Base-by-base conservation (phyloP, 495 filamentous ascomycete genomes). In the Poronia punctata region DNA sequence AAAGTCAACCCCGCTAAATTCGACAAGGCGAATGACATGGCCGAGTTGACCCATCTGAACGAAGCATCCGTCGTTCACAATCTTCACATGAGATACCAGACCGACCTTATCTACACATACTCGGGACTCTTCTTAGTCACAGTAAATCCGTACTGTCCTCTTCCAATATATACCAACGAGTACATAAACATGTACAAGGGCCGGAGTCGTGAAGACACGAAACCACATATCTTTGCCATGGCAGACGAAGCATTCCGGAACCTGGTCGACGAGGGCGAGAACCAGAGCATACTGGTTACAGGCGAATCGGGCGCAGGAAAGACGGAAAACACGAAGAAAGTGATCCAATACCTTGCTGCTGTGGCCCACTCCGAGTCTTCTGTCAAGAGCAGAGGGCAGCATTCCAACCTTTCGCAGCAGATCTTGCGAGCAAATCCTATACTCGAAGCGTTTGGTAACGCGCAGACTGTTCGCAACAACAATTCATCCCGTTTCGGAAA, bases 1-100 rank as follows among this genome's bases (percentile, higher is more conserved):
- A 96, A 95, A 62, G 93, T 97, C 66, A 99, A 99, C 62, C 93
- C 93, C 17, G 93, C 87, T 39, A 99, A 99, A 56, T 99, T 99
- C 58, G 93, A 99, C 71, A 96, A 92, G 62, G 90, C 92, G 5
- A 84, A 95, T 66, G 93, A 99, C 57, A 99, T 99, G 93, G 92
- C 93, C 2, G 92, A 97, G 62, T 70, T 99, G 51, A 99, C 93
- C 10, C 92, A 97, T 56, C 65, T 99, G 29, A 99, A 99, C 57
- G 93, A 99, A 64, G 83, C 89, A 7, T 97, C 92, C 0, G 93
- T 99, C 43, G 89, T 99, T 22, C 88, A 99, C 64, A 99, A 99
- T 52, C 73, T 99, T 22, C 83, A 94, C 35, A 84, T 83, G 66
- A 71, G 93, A 57, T 97, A 99, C 53, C 86, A 95, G 59, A 75